Conservation (phyloP, 495 filamentous ascomycete species). For the Platismatia glauca region DNA sequence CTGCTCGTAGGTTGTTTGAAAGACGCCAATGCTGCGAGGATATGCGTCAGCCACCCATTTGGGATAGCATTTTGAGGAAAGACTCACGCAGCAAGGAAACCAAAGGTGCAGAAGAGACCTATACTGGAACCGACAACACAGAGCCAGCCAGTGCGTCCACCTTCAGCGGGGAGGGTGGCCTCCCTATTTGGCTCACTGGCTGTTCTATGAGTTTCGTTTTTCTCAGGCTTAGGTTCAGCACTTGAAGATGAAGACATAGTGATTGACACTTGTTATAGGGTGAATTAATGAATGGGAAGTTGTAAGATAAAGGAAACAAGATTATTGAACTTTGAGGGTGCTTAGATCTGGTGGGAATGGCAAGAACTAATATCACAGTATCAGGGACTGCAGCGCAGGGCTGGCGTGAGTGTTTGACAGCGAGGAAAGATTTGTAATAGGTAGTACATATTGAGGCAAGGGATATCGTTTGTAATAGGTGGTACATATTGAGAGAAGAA, state of each 20-base stretch:
- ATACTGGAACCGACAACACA: constrained; percentile 26
- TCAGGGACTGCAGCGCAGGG: background rate
- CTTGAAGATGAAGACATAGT: background rate
- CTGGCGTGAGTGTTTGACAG: background rate
- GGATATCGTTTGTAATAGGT: too few species aligned
- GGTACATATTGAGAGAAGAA: too few species aligned
- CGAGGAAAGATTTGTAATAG: background rate
- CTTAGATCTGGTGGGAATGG: too few species aligned
- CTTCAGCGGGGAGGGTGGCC: constrained; percentile 21
- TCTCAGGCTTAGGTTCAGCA: background rate
- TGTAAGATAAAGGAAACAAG: too few species aligned
- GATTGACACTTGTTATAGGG: background rate
- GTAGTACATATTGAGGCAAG: background rate
- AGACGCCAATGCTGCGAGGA: constrained; percentile 25
- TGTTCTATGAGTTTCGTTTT: background rate
- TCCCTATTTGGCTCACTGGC: background rate
- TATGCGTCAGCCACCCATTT: constrained; percentile 12
- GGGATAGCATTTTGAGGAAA: constrained; percentile 1
- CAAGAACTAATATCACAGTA: background rate
- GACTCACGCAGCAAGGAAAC: constrained; percentile 29
- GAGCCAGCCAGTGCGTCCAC: constrained; percentile 28
- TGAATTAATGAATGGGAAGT: too few species aligned
- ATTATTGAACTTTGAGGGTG: too few species aligned
- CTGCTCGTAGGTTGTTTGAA: constrained; percentile 27
- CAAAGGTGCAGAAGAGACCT: constrained; percentile 25